These are phyloP conservation scores for Cladosporium sp. DNA, from an alignment of 2,329 filamentous ascomycete species.

Conservation along the genomic window DNA sequence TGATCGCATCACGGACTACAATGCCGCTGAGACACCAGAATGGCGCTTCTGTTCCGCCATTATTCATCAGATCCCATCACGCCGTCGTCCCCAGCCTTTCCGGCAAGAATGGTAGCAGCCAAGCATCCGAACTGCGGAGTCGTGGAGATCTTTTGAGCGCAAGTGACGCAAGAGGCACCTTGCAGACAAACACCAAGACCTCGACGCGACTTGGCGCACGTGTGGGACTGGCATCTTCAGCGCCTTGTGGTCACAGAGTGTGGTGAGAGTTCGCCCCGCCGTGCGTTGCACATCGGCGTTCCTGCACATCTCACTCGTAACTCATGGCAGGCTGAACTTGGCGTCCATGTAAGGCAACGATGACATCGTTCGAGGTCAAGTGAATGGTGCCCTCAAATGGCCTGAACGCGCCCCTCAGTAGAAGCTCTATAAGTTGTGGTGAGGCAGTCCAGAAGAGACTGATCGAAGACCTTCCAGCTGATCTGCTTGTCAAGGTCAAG, in stretches of 20 bases:
- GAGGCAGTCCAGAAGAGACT: neutral
- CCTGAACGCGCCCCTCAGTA: neutral
- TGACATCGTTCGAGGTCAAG: slow-evolving; percentile 1
- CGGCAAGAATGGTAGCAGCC: neutral
- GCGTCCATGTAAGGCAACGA: neutral
- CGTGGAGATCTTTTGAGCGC: neutral
- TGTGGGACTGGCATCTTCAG: neutral
- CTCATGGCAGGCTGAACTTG: neutral
- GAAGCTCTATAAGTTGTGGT: neutral
- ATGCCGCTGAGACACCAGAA: too few relatives aligned
- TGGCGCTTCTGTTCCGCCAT: too few relatives aligned
- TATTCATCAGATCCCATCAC: too few relatives aligned
- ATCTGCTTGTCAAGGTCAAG: neutral
- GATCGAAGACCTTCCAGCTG: neutral
- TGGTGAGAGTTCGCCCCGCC: neutral
- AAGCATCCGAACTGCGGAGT: neutral
- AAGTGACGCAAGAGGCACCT: slow-evolving; percentile 10
- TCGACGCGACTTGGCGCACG: slow-evolving; percentile 11
- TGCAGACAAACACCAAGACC: neutral
- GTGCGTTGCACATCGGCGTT: neutral
- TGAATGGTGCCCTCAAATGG: neutral
- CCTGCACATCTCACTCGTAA: neutral
- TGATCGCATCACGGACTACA: too few relatives aligned
- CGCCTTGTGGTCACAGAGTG: neutral
- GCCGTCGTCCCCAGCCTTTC: neutral